Evolutionary conservation across 805 yeast species (phyloP), one percentile per base, ranked within the genome.

Genomic region (Danielia oregonensis): DNA sequence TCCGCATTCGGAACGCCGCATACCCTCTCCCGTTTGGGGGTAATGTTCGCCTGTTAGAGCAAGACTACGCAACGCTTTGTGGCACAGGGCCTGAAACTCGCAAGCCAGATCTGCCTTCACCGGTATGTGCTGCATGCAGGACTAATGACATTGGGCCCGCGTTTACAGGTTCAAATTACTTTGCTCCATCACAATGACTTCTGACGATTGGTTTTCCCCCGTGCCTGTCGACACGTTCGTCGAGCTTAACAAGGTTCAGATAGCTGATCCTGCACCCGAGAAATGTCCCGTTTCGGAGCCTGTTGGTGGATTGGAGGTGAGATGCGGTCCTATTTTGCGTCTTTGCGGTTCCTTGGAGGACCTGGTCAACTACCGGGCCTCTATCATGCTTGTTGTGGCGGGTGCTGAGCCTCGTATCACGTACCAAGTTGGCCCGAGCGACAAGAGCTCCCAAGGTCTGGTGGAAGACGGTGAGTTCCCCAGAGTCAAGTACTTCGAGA

Each of bases 291-390:
- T 37, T 7, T 47, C 49, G 2, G 54, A 49, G 7, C 50, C 52
- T 11, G 34, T 57, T 22, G 57, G 49, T n/a, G 59, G 57, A 6
- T 36, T 68, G n/a, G 69, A 72, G 25, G 64, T 80, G 14, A 62
- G 69, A 32, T 79, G 86, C 54, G 97, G 97, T 2, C 97, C 97
- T 0, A 64, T 81, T 19, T 59, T 89, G 31, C 68, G 93, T 37
- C 72, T 82, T 30, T 61, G 78, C 39, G 88, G 82, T 5, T 75
- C 82, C 30, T 61, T 68, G 28, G 87, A 84, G 43, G 61, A 64
- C 3, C 55, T 62, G 3, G 30, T 61, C 6, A 63, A 73, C 27
- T 89, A 87, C 63, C 59, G 88, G 17, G 96, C 82, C 3, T 65
- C 85, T 2, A 64, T 86, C 15, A 44, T 86, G 57, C 54, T 89